These are phyloP conservation scores for Sphaerulina vaccinii DNA, from an alignment of 2,329 filamentous ascomycete species.

Conservation along the genomic window DNA sequence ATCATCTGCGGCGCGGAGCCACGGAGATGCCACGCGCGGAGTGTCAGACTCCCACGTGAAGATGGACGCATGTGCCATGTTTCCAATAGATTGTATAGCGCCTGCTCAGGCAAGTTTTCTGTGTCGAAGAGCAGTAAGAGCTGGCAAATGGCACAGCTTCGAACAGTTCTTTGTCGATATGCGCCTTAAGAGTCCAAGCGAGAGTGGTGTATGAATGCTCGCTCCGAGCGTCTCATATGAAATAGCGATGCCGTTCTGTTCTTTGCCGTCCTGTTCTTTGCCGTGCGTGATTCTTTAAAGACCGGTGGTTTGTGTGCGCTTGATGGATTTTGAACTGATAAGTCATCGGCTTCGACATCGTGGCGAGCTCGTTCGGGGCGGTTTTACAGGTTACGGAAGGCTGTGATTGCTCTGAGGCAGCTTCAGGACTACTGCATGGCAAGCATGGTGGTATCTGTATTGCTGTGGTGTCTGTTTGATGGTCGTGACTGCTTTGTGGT, in stretches of 20 bases:
- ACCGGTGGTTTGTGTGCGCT: slow-evolving; percentile 52
- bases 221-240: slow-evolving; percentile 11
- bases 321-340: slow-evolving; percentile 50
- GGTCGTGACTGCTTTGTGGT: not conserved
- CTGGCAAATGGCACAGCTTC: not conserved
- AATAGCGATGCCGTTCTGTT: slow-evolving; percentile 3
- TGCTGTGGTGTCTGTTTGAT: slow-evolving; percentile 8
- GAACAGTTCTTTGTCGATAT: not conserved
- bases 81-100: not conserved
- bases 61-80: slow-evolving; percentile 57
- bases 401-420: slow-evolving; percentile 3
- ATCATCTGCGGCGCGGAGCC: slow-evolving; percentile 55
- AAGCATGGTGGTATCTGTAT: slow-evolving; percentile 13
- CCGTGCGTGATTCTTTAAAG: slow-evolving; percentile 39
- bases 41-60: slow-evolving; percentile 93
- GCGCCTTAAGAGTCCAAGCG: not conserved
- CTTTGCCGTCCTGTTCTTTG: slow-evolving; percentile 16
- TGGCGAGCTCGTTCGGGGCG: slow-evolving; percentile 33
- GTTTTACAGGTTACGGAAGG: not conserved
- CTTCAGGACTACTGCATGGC: slow-evolving; percentile 11
- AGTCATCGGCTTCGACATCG: slow-evolving; percentile 53
- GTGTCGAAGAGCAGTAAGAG: not conserved
- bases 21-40: slow-evolving; percentile 84
- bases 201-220: not conserved
- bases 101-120: not conserved